Evolutionary conservation across 257 asterid species (phyloP), one percentile per base, ranked within the genome.

Genomic region (Mitragyna speciosa): DNA sequence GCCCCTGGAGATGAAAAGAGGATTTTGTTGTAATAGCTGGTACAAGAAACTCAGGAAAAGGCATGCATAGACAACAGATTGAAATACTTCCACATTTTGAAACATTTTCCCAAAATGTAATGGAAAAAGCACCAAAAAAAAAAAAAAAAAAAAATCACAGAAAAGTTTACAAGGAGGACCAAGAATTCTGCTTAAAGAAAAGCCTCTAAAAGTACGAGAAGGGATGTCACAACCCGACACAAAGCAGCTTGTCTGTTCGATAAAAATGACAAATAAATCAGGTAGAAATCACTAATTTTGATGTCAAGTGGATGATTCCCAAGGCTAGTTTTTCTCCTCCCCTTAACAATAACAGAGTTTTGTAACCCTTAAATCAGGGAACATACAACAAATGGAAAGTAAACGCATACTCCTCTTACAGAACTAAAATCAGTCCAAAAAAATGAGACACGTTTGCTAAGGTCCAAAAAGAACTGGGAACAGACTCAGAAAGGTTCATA

Each of bases 1-100:
- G 4, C 22, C 56, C 80, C 76, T 81, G 43, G 10, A 54, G 63
- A 75, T 67, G 80, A 81, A 54, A 67, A 54, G 26, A 65, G 17
- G 17, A 45, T 69, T 49, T 20, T 20, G 17, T 47, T 45, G 64
- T 17, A 48, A 31, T 43, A 33, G 36, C 31, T 51, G 31, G 33
- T 7, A 30, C 3, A 56, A 69, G 52, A 7, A 33, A 75, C 24
- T 75, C 43, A 56, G 52, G 43, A 16, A 61, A 76, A 43, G 72
- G 26, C 24, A 75, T 30, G 28, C 14, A n/a, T 0, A 30, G 19
- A 31, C 69, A 76, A 65, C 45, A 28, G 19, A 76, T 2, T 41
- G 31, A 39, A 22, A 11, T 39, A 4, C 9, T 69, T 41, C 41
- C 19, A 17, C 24, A 19, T 20, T 7, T 19, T 15, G 15, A 14